Conservation (phyloP, 345 rosid species). For the Linum usitatissimum region DNA sequence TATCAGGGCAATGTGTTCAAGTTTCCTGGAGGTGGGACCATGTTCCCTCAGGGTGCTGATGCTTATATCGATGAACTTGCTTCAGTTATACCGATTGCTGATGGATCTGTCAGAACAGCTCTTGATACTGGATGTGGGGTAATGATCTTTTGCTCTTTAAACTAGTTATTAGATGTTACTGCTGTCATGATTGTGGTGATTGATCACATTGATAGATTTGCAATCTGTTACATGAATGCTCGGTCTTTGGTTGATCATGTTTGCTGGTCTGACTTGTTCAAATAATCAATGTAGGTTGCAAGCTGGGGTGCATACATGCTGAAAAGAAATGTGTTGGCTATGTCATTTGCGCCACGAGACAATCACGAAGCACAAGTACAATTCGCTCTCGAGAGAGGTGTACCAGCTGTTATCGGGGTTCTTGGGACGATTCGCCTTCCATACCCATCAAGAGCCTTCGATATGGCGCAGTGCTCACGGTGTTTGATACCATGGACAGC, state of each 20-base stretch:
- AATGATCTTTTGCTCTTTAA: slow-evolving; percentile 5
- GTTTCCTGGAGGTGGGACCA: slow-evolving; percentile 98
- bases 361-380: slow-evolving; percentile 99
- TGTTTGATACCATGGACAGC: slow-evolving; percentile 89
- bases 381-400: slow-evolving; percentile 96
- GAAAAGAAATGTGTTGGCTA: slow-evolving; percentile 74
- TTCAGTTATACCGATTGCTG: slow-evolving; percentile 72
- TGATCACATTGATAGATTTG: too few species aligned
- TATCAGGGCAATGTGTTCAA: slow-evolving; percentile 80
- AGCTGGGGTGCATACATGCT: slow-evolving; percentile 97
- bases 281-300: slow-evolving; percentile 49
- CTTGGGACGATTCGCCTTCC: slow-evolving; percentile 85
- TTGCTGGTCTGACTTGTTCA: neutral
- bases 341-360: slow-evolving; percentile 96
- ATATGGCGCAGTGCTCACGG: slow-evolving; percentile 98
- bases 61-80: slow-evolving; percentile 87
- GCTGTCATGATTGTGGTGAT: too few species aligned
- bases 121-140: slow-evolving; percentile 98
- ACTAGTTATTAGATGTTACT: too few species aligned
- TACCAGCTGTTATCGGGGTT: slow-evolving; percentile 83
- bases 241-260: neutral
- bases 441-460: slow-evolving; percentile 86
- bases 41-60: slow-evolving; percentile 99
- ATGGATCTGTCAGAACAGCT: slow-evolving; percentile 87
- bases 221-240: neutral